phyloP scores from a whole-genome alignment of 371 early-diverging fungal species.

The Mortierella sp. region DNA sequence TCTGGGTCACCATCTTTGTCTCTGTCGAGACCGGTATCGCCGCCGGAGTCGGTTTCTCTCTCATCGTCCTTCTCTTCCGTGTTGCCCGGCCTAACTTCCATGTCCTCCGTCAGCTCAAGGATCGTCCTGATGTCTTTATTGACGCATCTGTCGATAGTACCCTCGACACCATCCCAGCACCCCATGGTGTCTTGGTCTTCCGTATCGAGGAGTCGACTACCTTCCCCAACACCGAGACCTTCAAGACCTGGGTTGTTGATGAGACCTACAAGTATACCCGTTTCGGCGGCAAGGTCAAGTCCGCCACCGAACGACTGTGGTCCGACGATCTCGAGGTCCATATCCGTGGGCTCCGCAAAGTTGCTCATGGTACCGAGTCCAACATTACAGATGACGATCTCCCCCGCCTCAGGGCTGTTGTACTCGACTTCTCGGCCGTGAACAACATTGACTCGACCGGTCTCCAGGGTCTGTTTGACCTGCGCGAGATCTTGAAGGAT shows the following conservation, averaged over 20 bases:
- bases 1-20: constrained; percentile 64
- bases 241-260: constrained; percentile 62
- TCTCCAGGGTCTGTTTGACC: constrained; percentile 76
- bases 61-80: constrained; percentile 65
- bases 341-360: constrained; percentile 36
- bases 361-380: constrained; percentile 37
- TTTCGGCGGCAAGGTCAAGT: constrained; percentile 42
- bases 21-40: constrained; percentile 71
- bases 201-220: constrained; percentile 75
- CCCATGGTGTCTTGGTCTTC: constrained; percentile 74
- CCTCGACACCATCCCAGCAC: constrained; percentile 58
- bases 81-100: constrained; percentile 67
- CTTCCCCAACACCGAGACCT: constrained; percentile 78
- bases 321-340: constrained; percentile 49
- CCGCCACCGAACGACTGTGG: constrained; percentile 33
- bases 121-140: constrained; percentile 46
- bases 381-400: constrained; percentile 53
- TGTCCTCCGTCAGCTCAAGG: constrained; percentile 49
- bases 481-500: constrained; percentile 65
- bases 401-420: constrained; percentile 75
- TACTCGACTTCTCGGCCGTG: constrained; percentile 86
- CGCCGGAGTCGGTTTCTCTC: constrained; percentile 63
- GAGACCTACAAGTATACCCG: constrained; percentile 59
- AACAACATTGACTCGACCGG: constrained; percentile 87
- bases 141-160: constrained; percentile 35